These are phyloP conservation scores for Pythium myriotylum DNA, from an alignment of 352 stramenopile species.

Conservation along the genomic window DNA sequence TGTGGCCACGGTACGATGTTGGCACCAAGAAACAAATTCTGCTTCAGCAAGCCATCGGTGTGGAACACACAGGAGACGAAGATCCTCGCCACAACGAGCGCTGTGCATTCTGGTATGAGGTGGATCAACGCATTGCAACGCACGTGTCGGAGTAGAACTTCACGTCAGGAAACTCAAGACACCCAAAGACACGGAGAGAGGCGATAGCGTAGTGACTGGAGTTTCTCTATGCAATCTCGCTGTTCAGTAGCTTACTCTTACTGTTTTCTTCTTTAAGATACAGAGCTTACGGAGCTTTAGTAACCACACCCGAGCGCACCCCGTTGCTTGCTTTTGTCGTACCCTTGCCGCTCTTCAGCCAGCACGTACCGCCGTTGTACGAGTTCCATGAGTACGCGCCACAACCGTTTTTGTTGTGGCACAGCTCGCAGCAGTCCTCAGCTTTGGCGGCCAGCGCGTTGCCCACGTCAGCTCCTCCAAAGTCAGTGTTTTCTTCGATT, in stretches of 20 bases:
- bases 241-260: too few species aligned
- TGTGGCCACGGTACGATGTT: constrained; percentile 4
- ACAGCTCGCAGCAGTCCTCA: background rate
- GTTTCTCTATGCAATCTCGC: too few species aligned
- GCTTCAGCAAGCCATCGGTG: background rate
- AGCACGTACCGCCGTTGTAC: background rate
- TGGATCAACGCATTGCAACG: background rate
- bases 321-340: background rate
- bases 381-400: background rate
- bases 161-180: too few species aligned
- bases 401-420: background rate
- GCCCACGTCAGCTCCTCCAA: background rate
- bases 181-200: too few species aligned
- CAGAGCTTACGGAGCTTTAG: background rate
- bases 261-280: too few species aligned
- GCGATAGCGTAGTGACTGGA: too few species aligned
- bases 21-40: background rate
- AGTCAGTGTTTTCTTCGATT: background rate
- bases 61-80: constrained; percentile 3
- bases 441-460: constrained; percentile 1
- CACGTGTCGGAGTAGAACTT: too few species aligned
- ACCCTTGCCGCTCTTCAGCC: background rate
- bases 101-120: constrained; percentile 19
- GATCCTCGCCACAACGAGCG: constrained; percentile 10
- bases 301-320: background rate